Evolutionary conservation across 257 asterid species (phyloP).

Genomic region (Jasminum sambac): DNA sequence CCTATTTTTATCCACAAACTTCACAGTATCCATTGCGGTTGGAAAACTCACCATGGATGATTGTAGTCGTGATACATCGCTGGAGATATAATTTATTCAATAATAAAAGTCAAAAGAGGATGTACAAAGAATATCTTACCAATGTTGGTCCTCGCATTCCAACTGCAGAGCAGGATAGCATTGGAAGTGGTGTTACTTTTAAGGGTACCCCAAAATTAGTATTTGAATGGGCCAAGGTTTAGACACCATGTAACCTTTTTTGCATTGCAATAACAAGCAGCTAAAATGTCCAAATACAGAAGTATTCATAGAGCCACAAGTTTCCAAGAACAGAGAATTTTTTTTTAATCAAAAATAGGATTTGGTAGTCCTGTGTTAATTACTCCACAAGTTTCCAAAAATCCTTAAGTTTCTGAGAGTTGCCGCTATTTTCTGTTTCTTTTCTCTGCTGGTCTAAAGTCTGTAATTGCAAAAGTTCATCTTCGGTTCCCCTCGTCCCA

Average conservation of each 20-base stretch:
- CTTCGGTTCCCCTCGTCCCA: too few relatives aligned
- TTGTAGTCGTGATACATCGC: too few relatives aligned
- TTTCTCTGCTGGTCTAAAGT: neutral
- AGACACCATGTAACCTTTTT: neutral
- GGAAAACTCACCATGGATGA: too few relatives aligned
- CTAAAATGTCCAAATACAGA: neutral
- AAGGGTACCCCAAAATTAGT: constrained; percentile 21
- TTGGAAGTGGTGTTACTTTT: constrained; percentile 90
- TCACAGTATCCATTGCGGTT: neutral
- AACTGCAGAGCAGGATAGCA: constrained; percentile 94
- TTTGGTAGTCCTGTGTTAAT: neutral
- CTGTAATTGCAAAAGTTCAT: too few relatives aligned
- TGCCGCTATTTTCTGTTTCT: neutral
- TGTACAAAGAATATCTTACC: constrained; percentile 40
- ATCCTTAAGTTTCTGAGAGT: too few relatives aligned
- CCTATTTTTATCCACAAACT: neutral
- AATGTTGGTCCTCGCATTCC: constrained; percentile 97
- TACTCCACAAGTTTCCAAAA: neutral
- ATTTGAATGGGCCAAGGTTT: neutral
- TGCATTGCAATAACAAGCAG: neutral
- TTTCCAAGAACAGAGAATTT: neutral
- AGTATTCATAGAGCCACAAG: neutral
- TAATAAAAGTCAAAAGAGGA: too few relatives aligned
- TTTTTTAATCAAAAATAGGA: neutral
- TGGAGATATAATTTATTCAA: too few relatives aligned